Evolutionary conservation across 2,329 filamentous ascomycete genomes (phyloP).

Genomic region (Coniella vitis): DNA sequence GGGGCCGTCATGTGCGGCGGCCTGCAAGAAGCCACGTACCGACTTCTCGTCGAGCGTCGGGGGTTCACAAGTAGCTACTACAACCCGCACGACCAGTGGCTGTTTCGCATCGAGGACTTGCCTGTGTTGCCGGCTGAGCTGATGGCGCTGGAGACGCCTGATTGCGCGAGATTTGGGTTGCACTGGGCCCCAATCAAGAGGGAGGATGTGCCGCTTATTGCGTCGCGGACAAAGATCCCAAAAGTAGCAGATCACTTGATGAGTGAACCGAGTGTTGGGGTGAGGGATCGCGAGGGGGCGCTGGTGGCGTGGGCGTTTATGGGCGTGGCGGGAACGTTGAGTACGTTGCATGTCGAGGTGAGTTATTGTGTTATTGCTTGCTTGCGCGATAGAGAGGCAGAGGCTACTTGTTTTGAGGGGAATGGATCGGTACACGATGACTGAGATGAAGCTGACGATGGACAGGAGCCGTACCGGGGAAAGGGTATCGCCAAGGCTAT

Average conservation of each 20-base stretch:
- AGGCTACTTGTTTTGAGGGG: neutral
- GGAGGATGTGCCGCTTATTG: slow-evolving; percentile 50
- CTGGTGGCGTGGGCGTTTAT: slow-evolving; percentile 61
- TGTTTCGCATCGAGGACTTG: slow-evolving; percentile 44
- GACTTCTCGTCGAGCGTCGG: slow-evolving; percentile 21
- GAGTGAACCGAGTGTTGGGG: slow-evolving; percentile 38
- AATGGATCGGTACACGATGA: no score
- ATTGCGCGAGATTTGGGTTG: slow-evolving; percentile 39
- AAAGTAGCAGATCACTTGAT: slow-evolving; percentile 41
- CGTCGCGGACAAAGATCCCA: slow-evolving; percentile 48
- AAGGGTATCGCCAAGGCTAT: slow-evolving; percentile 57
- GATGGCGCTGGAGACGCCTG: slow-evolving; percentile 14
- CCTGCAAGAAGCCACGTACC: slow-evolving; percentile 22
- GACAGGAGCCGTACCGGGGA: slow-evolving; percentile 47
- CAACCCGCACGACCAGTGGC: slow-evolving; percentile 48
- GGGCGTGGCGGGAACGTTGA: slow-evolving; percentile 28
- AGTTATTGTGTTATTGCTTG: neutral
- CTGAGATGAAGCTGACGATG: neutral
- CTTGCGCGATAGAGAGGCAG: no score
- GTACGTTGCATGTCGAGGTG: slow-evolving; percentile 23
- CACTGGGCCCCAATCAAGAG: slow-evolving; percentile 45
- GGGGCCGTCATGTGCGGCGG: slow-evolving; percentile 31
- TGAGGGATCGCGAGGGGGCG: slow-evolving; percentile 38
- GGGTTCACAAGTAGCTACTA: slow-evolving; percentile 23
- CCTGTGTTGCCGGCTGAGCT: slow-evolving; percentile 23